Evolutionary conservation across 1,284 basidiomycete genomes (phyloP).

Genomic region (Rhodotorula sp.): DNA sequence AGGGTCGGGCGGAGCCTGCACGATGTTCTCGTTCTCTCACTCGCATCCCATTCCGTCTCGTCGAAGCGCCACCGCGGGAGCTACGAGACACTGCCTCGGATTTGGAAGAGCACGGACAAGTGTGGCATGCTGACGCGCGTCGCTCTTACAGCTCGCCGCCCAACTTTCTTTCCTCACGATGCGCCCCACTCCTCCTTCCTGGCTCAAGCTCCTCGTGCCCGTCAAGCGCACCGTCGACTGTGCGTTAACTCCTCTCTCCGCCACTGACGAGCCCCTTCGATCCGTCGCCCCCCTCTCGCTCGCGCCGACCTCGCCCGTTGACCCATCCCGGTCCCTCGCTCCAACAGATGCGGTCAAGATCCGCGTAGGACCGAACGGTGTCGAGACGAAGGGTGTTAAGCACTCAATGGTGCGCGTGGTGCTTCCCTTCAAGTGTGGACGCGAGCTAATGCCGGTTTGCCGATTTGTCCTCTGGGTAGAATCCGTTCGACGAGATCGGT

Average conservation of each 20-base stretch:
- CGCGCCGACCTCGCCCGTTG: conserved; percentile 48
- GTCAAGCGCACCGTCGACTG: conserved; percentile 66
- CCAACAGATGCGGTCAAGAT: conserved; percentile 68
- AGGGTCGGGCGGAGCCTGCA: too few relatives aligned
- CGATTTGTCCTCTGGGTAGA: conserved; percentile 55
- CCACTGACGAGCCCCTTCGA: conserved; percentile 6
- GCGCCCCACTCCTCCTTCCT: conserved; percentile 42
- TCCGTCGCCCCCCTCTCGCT: conserved; percentile 3
- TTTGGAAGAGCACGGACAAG: too few relatives aligned
- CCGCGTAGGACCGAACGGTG: conserved; percentile 85
- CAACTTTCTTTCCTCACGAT: conserved; percentile 48
- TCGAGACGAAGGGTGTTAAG: conserved; percentile 88
- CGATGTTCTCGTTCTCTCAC: too few relatives aligned
- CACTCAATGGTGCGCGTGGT: conserved; percentile 79
- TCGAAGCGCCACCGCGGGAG: too few relatives aligned
- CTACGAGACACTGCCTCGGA: too few relatives aligned
- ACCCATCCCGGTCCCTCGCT: conserved; percentile 4
- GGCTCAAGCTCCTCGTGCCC: conserved; percentile 78
- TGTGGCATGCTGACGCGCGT: neutral
- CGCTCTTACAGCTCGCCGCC: neutral
- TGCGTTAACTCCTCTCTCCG: conserved; percentile 29
- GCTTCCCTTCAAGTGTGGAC: neutral
- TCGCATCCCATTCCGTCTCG: too few relatives aligned
- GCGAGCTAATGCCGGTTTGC: neutral
- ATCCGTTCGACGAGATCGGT: conserved; percentile 97